Percentiles rank a stretch among this genome's conserved stretches.
These are phyloP conservation scores for Lactarius trivialis DNA, from an alignment of 768 basidiomycete genomes.

Conservation along the genomic window DNA sequence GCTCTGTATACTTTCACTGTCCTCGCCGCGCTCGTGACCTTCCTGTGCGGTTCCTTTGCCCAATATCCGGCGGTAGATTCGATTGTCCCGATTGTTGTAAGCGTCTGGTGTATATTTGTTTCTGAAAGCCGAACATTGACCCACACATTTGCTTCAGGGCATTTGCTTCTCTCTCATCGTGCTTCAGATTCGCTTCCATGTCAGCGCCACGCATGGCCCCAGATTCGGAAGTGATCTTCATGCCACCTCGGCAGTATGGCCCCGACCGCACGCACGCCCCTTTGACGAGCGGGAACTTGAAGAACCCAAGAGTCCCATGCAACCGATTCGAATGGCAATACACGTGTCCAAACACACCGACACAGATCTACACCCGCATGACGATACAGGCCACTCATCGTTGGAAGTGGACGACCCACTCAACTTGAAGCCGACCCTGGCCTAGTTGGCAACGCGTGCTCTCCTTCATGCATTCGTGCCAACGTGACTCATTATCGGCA, in stretches of 20 bases:
- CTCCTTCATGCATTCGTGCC: background rate
- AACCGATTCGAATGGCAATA: background rate
- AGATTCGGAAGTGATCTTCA: background rate
- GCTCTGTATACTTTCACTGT: constrained; percentile 1
- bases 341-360: background rate
- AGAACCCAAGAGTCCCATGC: background rate
- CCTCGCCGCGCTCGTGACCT: background rate
- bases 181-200: constrained; percentile 11
- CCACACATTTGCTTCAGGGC: background rate
- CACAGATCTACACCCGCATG: background rate
- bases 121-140: too few relatives aligned
- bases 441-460: background rate
- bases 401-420: background rate
- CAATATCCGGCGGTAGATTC: background rate
- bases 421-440: background rate
- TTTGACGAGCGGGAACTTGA: background rate
- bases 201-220: background rate
- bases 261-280: too few relatives aligned
- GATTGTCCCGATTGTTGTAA: constrained; percentile 3
- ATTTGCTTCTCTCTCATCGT: constrained; percentile 9
- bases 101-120: background rate
- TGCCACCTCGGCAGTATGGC: background rate
- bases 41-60: background rate
- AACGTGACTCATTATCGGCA: background rate
- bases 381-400: background rate